A percentile compares a stretch with the other conserved stretches of the same genome.
phyloP scores from a whole-genome alignment of 768 basidiomycete species.

The Rubroboletus pulcherrimus region DNA sequence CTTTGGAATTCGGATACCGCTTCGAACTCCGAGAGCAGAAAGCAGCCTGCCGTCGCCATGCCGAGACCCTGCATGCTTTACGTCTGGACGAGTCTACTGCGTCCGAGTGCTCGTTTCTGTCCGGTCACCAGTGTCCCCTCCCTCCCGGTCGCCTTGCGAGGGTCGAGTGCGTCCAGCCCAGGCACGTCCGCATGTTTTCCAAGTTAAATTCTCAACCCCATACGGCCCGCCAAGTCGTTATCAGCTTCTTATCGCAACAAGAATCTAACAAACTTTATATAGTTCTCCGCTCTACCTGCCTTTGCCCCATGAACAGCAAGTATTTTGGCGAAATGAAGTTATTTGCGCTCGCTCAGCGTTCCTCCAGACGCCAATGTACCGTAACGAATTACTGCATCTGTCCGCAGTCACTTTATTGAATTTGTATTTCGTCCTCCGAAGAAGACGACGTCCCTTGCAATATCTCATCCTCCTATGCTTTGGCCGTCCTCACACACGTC shows the following conservation, averaged over 20 bases:
- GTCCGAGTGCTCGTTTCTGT: not conserved
- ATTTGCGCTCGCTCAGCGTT: slow-evolving; percentile 11
- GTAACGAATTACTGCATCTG: slow-evolving; percentile 27
- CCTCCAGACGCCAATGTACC: slow-evolving; percentile 22
- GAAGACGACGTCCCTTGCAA: not conserved
- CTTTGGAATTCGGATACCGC: slow-evolving; percentile 12
- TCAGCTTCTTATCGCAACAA: slow-evolving; percentile 25
- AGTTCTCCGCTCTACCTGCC: slow-evolving; percentile 25
- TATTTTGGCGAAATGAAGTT: slow-evolving; percentile 24
- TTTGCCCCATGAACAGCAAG: slow-evolving; percentile 8
- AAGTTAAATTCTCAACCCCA: not conserved
- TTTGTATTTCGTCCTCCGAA: slow-evolving; percentile 1
- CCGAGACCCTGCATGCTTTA: not conserved
- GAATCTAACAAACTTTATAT: slow-evolving; percentile 18
- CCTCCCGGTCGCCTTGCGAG: not conserved
- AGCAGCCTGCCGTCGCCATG: slow-evolving; percentile 8
- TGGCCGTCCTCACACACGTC: not conserved
- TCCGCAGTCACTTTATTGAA: slow-evolving; percentile 10
- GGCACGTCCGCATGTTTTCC: not conserved
- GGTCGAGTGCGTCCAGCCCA: not conserved
- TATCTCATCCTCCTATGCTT: not conserved
- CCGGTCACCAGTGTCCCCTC: not conserved
- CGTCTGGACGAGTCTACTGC: not conserved
- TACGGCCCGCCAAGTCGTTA: slow-evolving; percentile 7
- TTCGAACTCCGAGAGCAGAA: slow-evolving; percentile 12